A percentile compares a stretch with the other conserved stretches of the same genome.
These are phyloP conservation scores for Elongisporangium anandrum DNA, from an alignment of 352 stramenopile genomes.

Conservation along the genomic window DNA sequence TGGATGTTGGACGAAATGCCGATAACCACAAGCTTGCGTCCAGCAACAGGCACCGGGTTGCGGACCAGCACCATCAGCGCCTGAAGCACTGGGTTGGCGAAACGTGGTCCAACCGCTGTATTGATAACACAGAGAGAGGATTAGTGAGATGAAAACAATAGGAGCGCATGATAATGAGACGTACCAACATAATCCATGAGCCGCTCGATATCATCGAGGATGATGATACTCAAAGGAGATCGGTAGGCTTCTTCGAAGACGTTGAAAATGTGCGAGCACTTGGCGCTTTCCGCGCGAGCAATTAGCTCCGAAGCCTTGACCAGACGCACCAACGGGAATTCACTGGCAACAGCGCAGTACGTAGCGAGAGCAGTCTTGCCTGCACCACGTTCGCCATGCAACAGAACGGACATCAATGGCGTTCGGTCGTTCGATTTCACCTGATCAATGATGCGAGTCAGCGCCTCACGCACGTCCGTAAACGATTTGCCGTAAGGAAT, in stretches of 20 bases:
- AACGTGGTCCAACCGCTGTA: constrained; percentile 91
- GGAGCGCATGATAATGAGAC: constrained; percentile 9
- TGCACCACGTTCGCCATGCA: constrained; percentile 91
- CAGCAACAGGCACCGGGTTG: constrained; percentile 92
- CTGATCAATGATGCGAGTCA: constrained; percentile 95
- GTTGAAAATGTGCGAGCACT: constrained; percentile 94
- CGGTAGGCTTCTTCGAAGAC: constrained; percentile 98
- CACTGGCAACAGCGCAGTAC: constrained; percentile 93
- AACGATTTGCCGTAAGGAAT: constrained; percentile 95
- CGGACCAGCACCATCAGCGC: constrained; percentile 98
- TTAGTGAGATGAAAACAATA: constrained; percentile 2
- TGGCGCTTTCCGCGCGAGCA: constrained; percentile 91
- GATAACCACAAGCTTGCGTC: constrained; percentile 95
- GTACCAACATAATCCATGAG: constrained; percentile 96
- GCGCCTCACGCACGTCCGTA: constrained; percentile 88
- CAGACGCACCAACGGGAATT: constrained; percentile 97
- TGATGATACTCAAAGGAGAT: constrained; percentile 97
- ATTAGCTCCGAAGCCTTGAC: constrained; percentile 98
- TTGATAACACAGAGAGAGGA: background rate
- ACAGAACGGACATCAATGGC: constrained; percentile 95
- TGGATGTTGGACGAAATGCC: constrained; percentile 92
- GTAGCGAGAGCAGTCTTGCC: constrained; percentile 98
- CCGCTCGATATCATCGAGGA: constrained; percentile 99
- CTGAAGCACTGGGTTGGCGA: constrained; percentile 98
- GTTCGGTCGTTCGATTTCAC: constrained; percentile 92